Percentiles rank a stretch among this genome's conserved stretches.
phyloP scores from a whole-genome alignment of 2,329 filamentous ascomycete genomes.

The Aspergillus sp. region DNA sequence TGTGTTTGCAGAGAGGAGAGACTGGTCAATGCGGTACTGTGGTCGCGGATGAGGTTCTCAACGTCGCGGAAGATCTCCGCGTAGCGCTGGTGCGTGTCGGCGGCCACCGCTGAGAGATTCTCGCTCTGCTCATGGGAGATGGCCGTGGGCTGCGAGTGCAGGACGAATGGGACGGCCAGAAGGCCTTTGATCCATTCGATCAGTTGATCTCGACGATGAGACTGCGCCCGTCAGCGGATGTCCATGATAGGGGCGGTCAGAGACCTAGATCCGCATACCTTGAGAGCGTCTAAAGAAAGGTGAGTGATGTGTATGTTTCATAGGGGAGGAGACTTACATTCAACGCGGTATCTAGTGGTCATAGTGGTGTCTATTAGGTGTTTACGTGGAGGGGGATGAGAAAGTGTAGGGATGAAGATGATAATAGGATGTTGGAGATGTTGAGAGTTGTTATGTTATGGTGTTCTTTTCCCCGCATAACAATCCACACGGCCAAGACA shows the following conservation, averaged over 20 bases:
- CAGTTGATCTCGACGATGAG: conserved; percentile 87
- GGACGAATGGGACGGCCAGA: conserved; percentile 90
- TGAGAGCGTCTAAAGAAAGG: conserved; percentile 56
- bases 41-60: conserved; percentile 85
- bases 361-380: conserved; percentile 24
- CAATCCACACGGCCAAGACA: too few species aligned
- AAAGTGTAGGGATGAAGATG: neutral
- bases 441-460: too few species aligned
- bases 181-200: conserved; percentile 96
- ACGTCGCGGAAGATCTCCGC: conserved; percentile 94
- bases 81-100: conserved; percentile 81
- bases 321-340: conserved; percentile 56
- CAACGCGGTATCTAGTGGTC: conserved; percentile 57
- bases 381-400: neutral
- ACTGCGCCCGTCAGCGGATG: conserved; percentile 48
- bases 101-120: conserved; percentile 67
- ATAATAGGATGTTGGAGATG: neutral
- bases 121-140: conserved; percentile 69
- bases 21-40: conserved; percentile 58
- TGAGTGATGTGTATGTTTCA: conserved; percentile 14
- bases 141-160: conserved; percentile 91
- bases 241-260: too few species aligned
- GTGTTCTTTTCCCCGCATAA: too few species aligned
- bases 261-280: conserved; percentile 42
- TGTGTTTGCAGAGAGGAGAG: neutral